Percentiles rank a stretch among this genome's conserved stretches.
phyloP scores from a whole-genome alignment of 768 basidiomycete species.

The Rhodotorula diobovata region DNA sequence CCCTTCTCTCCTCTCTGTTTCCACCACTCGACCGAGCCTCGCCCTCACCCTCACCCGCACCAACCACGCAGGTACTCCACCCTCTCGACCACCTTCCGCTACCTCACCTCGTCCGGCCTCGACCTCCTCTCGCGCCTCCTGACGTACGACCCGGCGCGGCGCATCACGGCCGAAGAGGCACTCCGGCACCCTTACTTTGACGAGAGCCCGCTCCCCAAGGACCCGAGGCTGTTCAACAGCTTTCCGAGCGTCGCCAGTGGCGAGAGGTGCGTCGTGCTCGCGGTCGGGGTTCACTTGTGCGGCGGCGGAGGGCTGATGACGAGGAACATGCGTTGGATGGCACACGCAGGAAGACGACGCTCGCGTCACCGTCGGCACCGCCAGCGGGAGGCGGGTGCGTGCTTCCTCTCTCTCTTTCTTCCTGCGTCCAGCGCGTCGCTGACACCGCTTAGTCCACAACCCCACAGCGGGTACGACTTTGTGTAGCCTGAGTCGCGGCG shows the following conservation, averaged over 20 bases:
- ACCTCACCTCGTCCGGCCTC: slow-evolving; percentile 74
- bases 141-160: slow-evolving; percentile 78
- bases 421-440: not conserved
- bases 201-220: slow-evolving; percentile 91
- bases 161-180: slow-evolving; percentile 86
- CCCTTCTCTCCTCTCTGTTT: not conserved
- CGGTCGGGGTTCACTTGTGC: not conserved
- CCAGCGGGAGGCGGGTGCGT: slow-evolving; percentile 16
- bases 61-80: slow-evolving; percentile 47
- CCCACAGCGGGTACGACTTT: slow-evolving; percentile 22
- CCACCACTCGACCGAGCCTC: too few species aligned
- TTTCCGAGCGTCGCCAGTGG: slow-evolving; percentile 96
- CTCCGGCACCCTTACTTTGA: slow-evolving; percentile 74
- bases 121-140: slow-evolving; percentile 76
- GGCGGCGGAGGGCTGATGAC: not conserved
- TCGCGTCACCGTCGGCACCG: slow-evolving; percentile 32
- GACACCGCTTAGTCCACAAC: too few species aligned
- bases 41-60: not conserved
- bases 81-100: slow-evolving; percentile 76
- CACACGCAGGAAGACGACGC: slow-evolving; percentile 17
- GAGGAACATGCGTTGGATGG: not conserved
- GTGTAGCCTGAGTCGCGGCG: too few species aligned
- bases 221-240: slow-evolving; percentile 88
- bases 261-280: slow-evolving; percentile 60
- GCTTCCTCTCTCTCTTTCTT: not conserved